phyloP scores from a whole-genome alignment of 1,284 basidiomycete genomes.

The Mycena sp. region DNA sequence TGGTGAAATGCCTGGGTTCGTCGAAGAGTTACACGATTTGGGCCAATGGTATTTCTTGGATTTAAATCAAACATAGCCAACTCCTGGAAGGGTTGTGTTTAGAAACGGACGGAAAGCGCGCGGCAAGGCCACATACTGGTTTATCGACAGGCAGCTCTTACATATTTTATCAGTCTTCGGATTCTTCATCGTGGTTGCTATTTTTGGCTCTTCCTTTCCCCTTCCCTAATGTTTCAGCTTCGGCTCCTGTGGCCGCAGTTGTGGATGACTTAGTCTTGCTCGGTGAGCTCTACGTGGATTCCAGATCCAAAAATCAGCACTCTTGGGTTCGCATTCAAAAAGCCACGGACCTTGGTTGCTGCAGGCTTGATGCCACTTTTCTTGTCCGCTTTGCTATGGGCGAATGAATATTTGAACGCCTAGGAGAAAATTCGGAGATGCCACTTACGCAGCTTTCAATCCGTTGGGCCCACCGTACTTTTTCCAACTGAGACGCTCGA shows the following conservation, averaged over 20 bases:
- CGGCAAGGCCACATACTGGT: no score
- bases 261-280: conserved; percentile 7
- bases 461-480: conserved; percentile 32
- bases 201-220: conserved; percentile 11
- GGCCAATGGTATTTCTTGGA: no score
- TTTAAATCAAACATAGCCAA: no score
- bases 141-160: no score
- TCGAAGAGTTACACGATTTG: no score
- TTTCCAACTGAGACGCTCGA: conserved; percentile 29
- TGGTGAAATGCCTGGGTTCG: no score
- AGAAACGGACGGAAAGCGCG: no score
- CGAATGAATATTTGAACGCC: neutral
- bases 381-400: conserved; percentile 18
- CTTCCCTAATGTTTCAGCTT: conserved; percentile 7
- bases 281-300: neutral
- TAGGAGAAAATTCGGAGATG: neutral
- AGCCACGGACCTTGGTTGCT: conserved; percentile 7
- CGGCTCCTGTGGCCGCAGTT: conserved; percentile 3
- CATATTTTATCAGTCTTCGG: no score
- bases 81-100: no score
- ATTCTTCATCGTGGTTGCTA: neutral
- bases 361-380: conserved; percentile 16
- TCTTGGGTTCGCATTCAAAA: neutral
- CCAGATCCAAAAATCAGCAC: neutral
- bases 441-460: conserved; percentile 28